Evolutionary conservation across 495 filamentous ascomycete genomes (phyloP), one percentile per base, ranked within the genome.

Genomic region (Clavariopsis aquatica): DNA sequence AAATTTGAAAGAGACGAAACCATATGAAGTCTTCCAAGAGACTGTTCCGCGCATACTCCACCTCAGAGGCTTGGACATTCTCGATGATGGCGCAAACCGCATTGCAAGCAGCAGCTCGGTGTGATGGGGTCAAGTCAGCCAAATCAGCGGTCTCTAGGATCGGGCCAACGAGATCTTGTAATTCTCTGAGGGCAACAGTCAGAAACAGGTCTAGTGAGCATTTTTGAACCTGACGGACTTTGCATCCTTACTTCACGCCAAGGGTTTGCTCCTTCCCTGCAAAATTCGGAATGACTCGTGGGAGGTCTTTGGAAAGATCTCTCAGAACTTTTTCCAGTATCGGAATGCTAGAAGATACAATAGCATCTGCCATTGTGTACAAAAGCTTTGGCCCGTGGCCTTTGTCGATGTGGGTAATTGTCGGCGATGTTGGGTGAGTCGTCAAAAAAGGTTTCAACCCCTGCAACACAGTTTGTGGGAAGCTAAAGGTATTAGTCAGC

Each of bases 1-100:
- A 93, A 52, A 89, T 84, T 15, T 85, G 76, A 70, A 94, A 90
- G 3, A 89, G 72, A 46, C 78, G 76, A 13, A 80, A 68, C 76
- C 87, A 89, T 10, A 80, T 79, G 17, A 72, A 67, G 23, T 83
- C 70, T 12, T 57, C 53, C 52, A 69, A 70, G 29, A 71, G 34
- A 27, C 83, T 34, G 52, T 72, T 51, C 19, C 71, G 73, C 0
- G 80, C 75, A 26, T 58, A 52, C 7, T 72, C 62, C 60, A 69
- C 63, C 17, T 73, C 57, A 5, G 83, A 81, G 13, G 67, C 68
- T 19, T 65, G 51, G 46, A 65, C 75, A 20, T 23, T 22, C 57
- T 77, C 74, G 26, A 78, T 52, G 2, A 74, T 54, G 15, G 68
- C 71, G 49, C 71, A 75, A 0, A 75, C 41, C 4, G 68, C 52